phyloP scores from a whole-genome alignment of 805 yeast genomes.

The Monosporozyma yasuniensis region DNA sequence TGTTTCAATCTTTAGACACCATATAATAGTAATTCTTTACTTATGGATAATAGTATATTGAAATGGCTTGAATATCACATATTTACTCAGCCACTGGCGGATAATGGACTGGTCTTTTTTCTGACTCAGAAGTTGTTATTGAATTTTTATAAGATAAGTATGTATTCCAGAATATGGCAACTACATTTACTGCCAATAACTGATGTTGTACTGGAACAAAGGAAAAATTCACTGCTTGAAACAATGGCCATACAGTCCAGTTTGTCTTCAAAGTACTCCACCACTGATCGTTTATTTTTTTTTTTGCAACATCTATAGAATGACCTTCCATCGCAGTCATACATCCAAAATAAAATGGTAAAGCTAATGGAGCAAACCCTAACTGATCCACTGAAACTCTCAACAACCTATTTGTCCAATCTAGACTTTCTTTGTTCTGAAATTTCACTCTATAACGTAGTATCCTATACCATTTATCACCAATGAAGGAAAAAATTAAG shows the following conservation, averaged over 20 bases:
- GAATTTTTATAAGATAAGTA: constrained; percentile 58
- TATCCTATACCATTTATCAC: constrained; percentile 57
- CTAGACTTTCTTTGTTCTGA: constrained; percentile 25
- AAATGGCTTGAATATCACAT: too few relatives aligned
- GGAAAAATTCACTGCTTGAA: constrained; percentile 71
- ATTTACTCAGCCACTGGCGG: constrained; percentile 36
- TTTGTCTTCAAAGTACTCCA: constrained; percentile 62
- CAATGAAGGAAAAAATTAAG: constrained; percentile 65
- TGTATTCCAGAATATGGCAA: constrained; percentile 79
- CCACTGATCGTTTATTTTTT: constrained; percentile 44
- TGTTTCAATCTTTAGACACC: too few relatives aligned
- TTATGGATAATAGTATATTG: too few relatives aligned
- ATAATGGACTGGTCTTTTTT: constrained; percentile 26
- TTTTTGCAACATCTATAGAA: constrained; percentile 31
- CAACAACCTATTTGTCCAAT: constrained; percentile 31
- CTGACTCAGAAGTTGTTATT: constrained; percentile 13
- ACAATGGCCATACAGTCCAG: constrained; percentile 86
- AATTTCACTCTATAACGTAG: constrained; percentile 36
- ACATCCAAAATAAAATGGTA: constrained; percentile 60
- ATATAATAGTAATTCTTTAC: too few relatives aligned
- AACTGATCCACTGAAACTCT: constrained; percentile 66
- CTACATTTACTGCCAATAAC: constrained; percentile 55
- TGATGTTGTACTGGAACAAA: constrained; percentile 66
- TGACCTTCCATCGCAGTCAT: constrained; percentile 62
- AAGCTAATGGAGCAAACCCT: constrained; percentile 66